Evolutionary conservation across 495 filamentous ascomycete species (phyloP).

Genomic region (Astrothelium subdiscretum): DNA sequence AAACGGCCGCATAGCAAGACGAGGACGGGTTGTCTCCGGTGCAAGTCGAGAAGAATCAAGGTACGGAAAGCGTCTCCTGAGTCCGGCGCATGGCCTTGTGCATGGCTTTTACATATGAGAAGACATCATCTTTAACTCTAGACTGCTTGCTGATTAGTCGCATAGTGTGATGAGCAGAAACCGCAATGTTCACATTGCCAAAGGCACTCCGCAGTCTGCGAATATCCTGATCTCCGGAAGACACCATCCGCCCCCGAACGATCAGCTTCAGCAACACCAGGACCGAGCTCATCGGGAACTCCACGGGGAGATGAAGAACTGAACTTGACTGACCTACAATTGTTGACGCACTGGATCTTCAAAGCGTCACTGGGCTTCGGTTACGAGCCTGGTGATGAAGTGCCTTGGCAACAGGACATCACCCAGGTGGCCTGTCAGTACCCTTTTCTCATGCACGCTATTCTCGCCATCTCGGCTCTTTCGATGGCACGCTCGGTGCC

Average conservation of each 20-base stretch:
- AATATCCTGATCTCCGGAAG: background rate
- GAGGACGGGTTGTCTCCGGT: background rate
- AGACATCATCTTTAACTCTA: background rate
- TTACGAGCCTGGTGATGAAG: background rate
- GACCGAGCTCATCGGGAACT: background rate
- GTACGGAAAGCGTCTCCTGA: too few species aligned
- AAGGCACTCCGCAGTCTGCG: background rate
- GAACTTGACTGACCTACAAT: background rate
- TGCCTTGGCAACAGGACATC: background rate
- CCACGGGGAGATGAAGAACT: background rate
- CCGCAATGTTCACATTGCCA: background rate
- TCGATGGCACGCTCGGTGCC: background rate
- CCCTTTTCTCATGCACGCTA: background rate
- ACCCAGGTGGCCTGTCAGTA: background rate
- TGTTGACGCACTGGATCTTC: background rate
- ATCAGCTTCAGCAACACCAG: background rate
- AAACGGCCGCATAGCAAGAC: background rate
- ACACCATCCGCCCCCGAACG: background rate
- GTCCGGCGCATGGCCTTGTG: too few species aligned
- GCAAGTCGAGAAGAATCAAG: background rate
- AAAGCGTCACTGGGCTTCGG: background rate
- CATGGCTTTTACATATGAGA: background rate
- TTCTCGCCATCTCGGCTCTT: background rate
- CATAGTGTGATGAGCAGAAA: background rate
- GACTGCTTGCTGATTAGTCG: background rate